Percentiles rank a stretch among this genome's conserved stretches.
These are phyloP conservation scores for Trypanosoma mega DNA, from an alignment of 208 protist species.

Conservation along the genomic window DNA sequence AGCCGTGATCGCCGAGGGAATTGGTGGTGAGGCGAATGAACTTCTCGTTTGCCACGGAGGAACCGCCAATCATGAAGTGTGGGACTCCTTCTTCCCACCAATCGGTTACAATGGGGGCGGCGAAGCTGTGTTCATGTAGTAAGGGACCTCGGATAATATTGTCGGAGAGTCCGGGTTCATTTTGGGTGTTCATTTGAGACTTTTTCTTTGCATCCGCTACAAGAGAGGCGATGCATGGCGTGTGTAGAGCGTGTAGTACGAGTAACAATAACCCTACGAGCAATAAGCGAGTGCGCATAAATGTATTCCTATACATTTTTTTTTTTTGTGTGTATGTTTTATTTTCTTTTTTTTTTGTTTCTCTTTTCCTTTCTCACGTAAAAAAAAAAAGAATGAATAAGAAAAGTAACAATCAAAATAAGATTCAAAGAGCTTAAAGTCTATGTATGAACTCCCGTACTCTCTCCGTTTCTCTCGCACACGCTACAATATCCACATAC, in stretches of 20 bases:
- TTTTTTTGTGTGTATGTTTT: not conserved
- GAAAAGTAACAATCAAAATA: conserved; percentile 10
- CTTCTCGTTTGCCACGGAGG: conserved; percentile 73
- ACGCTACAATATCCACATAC: conserved; percentile 13
- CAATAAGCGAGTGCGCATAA: not conserved
- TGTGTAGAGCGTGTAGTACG: not conserved
- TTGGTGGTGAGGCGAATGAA: conserved; percentile 77
- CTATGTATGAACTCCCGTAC: too few species aligned
- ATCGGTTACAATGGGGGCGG: conserved; percentile 68
- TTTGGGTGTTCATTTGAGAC: not conserved
- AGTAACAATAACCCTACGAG: not conserved
- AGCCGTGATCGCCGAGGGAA: conserved; percentile 69
- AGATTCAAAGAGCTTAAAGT: too few species aligned
- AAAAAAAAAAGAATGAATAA: conserved; percentile 19
- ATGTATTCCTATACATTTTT: not conserved
- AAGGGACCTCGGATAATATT: conserved; percentile 61
- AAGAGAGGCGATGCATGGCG: not conserved
- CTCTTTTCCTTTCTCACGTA: conserved; percentile 2
- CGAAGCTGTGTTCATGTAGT: conserved; percentile 77
- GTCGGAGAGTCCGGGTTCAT: conserved; percentile 25
- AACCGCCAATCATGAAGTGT: conserved; percentile 85
- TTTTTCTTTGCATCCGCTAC: not conserved
- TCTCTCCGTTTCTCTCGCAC: conserved; percentile 13
- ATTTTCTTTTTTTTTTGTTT: conserved; percentile 21
- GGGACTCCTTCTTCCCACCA: conserved; percentile 90